Evolutionary conservation across 257 asterid species (phyloP), one percentile per base, ranked within the genome.

Genomic region (Prunella vulgaris): DNA sequence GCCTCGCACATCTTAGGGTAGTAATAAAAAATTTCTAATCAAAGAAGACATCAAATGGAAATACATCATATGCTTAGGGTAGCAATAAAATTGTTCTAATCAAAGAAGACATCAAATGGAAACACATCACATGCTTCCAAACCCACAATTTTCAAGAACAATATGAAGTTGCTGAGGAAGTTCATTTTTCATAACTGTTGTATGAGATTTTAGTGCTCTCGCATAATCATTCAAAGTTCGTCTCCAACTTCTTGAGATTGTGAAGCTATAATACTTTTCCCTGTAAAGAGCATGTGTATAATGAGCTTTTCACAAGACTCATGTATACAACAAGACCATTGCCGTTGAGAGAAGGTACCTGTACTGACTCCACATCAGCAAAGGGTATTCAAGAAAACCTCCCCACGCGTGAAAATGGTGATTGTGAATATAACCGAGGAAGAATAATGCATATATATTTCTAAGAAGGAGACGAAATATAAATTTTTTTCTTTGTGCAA

Each of bases 361-460:
- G 35, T 17, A 60, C 21, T 37, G 52, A 35, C 27, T 62, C 68
- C 6, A 12, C 52, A 37, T 64, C 25, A 18, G 22, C 40, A 44
- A 44, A 64, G 57, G 58, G 69, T 14, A 64, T 42, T 64, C 58
- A 22, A 64, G 33, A 5, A 64, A 44, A 64, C 35, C 17, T 62
- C 25, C 22, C 7, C 8, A 44, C 17, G 14, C 10, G 37, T 0
- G 9, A 44, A 44, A 64, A 24, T 64, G 15, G 37, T 14, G 52
- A 37, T 28, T 25, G 12, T 17, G 5, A 28, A 14, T 25, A n/a
- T 59, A 13, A 0, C 4, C 48, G 9, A 7, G 15, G 15, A 33
- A 60, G 21, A 5, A 20, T 21, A 37, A 40, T 10, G 53, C 40
- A 37, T 15, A 6, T 62, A n/a, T 30, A 62, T 60, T 59, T 30